A percentile compares a stretch with the other conserved stretches of the same genome.
These are phyloP conservation scores for Pythium aphanidermatum DNA, from an alignment of 352 stramenopile species.

Conservation along the genomic window DNA sequence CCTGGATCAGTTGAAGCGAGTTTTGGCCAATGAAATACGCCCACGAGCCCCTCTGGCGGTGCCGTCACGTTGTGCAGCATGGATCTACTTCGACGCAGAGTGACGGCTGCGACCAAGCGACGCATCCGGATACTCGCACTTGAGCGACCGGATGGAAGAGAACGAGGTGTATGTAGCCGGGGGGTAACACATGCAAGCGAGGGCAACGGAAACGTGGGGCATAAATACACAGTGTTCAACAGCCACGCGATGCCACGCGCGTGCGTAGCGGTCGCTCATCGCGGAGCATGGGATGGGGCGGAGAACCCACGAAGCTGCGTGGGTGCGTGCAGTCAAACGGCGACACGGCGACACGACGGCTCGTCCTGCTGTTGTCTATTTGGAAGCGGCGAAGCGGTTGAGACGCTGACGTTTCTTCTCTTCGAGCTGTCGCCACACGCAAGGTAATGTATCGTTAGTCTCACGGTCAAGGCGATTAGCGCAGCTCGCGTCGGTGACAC, in stretches of 20 bases:
- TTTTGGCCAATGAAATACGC: constrained; percentile 11
- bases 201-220: constrained; percentile 2
- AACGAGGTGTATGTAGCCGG: constrained; percentile 15
- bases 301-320: too few relatives aligned
- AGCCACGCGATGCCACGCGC: too few relatives aligned
- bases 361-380: constrained; percentile 15
- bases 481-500: not conserved
- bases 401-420: constrained; percentile 72
- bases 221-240: constrained; percentile 20
- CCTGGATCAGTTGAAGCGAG: not conserved
- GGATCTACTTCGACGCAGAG: constrained; percentile 18
- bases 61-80: not conserved
- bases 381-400: constrained; percentile 45
- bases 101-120: constrained; percentile 9
- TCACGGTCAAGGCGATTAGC: not conserved
- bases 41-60: constrained; percentile 10
- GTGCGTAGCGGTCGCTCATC: too few relatives aligned
- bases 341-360: not conserved
- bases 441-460: not conserved
- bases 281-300: too few relatives aligned
- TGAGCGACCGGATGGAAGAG: too few relatives aligned
- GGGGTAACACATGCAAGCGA: constrained; percentile 4
- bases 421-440: too few relatives aligned
- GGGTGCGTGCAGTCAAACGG: not conserved
- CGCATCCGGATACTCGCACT: too few relatives aligned